A percentile compares a stretch with the other conserved stretches of the same genome.
phyloP scores from a whole-genome alignment of 2,329 filamentous ascomycete genomes.

The Lachnellula willkommii region DNA sequence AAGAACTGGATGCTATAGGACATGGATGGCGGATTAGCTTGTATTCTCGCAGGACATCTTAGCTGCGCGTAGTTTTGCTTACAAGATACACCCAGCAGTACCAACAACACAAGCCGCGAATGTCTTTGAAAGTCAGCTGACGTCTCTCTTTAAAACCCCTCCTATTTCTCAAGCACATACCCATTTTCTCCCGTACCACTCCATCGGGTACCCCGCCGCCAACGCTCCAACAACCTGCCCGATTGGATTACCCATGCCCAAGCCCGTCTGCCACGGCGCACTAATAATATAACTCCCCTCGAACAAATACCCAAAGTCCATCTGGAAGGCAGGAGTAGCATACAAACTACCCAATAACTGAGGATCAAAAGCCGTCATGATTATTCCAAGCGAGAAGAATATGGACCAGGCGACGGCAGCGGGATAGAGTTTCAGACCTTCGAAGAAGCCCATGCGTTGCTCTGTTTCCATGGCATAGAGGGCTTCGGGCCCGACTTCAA shows the following conservation, averaged over 20 bases:
- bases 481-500: too few relatives aligned
- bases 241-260: constrained; percentile 25
- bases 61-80: neutral
- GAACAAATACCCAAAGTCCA: constrained; percentile 15
- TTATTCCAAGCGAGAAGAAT: constrained; percentile 23
- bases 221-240: constrained; percentile 37
- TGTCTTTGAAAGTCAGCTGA: constrained; percentile 1
- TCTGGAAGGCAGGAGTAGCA: constrained; percentile 23
- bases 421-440: constrained; percentile 20
- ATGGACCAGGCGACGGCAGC: constrained; percentile 21
- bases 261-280: constrained; percentile 25
- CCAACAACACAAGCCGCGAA: constrained; percentile 12
- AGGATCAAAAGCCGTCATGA: constrained; percentile 26
- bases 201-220: constrained; percentile 38
- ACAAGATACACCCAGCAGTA: neutral
- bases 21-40: neutral
- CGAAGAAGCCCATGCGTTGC: constrained; percentile 19
- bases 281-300: constrained; percentile 20
- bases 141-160: neutral
- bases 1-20: constrained; percentile 39
- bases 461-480: constrained; percentile 3
- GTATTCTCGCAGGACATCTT: constrained; percentile 33
- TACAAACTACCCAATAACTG: constrained; percentile 23
- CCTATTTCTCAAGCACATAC: neutral
- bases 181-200: constrained; percentile 19